These are phyloP conservation scores for Coniosporium apollinis DNA, from an alignment of 495 filamentous ascomycete species.

Conservation along the genomic window DNA sequence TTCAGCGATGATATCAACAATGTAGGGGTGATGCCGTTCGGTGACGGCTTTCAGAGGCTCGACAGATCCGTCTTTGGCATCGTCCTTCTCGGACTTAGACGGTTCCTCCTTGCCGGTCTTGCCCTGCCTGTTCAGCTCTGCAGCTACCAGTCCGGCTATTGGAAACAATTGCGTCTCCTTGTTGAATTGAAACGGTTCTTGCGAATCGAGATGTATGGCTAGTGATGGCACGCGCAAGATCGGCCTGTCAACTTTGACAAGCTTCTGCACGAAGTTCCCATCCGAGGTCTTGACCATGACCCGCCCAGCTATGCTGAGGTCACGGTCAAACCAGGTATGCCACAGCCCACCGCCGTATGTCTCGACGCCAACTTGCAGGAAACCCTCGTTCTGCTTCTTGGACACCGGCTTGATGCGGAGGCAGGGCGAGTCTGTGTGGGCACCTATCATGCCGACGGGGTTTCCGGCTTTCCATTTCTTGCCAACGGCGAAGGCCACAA, in stretches of 20 bases:
- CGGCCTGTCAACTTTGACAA: conserved; percentile 80
- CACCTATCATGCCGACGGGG: conserved; percentile 85
- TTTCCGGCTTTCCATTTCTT: conserved; percentile 88
- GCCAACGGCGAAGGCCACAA: conserved; percentile 89
- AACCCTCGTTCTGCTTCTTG: conserved; percentile 75
- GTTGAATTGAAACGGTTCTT: conserved; percentile 76
- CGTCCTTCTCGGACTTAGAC: conserved; percentile 26
- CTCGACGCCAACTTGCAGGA: conserved; percentile 88
- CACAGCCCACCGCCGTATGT: conserved; percentile 82
- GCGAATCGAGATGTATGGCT: conserved; percentile 82
- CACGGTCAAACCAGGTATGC: conserved; percentile 88
- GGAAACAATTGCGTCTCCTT: conserved; percentile 93
- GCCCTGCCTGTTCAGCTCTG: conserved; percentile 65
- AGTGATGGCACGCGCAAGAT: conserved; percentile 84
- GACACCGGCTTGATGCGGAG: conserved; percentile 86
- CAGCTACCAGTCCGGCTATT: conserved; percentile 71
- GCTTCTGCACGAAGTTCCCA: conserved; percentile 62
- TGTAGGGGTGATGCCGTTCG: conserved; percentile 76
- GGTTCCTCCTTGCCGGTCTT: conserved; percentile 26
- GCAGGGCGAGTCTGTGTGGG: conserved; percentile 88
- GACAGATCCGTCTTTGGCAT: conserved; percentile 22
- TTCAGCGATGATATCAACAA: conserved; percentile 73
- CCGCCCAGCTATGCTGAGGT: conserved; percentile 79
- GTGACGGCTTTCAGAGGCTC: conserved; percentile 56
- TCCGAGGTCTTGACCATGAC: conserved; percentile 61